Conservation (phyloP, 1,139 yeast genomes). For the Candida sp. region DNA sequence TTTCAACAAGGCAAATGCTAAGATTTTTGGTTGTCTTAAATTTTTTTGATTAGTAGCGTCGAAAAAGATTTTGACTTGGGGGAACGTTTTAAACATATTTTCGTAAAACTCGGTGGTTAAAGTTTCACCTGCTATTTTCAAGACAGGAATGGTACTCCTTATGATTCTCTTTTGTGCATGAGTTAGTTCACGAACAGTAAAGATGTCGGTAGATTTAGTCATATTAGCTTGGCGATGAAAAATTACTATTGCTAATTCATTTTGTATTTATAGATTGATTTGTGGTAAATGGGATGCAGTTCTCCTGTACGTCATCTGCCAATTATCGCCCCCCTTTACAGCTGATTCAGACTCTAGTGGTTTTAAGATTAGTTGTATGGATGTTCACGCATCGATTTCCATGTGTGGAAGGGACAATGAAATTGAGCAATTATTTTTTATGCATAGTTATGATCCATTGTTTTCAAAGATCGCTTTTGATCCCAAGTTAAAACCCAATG, state of each 20-base stretch:
- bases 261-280: neutral
- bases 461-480: neutral
- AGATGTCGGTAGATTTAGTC: neutral
- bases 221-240: neutral
- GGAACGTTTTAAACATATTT: conserved; percentile 51
- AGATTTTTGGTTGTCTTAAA: conserved; percentile 59
- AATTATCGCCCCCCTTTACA: neutral
- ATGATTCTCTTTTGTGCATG: conserved; percentile 35
- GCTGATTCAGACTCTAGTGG: neutral
- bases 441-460: neutral
- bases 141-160: conserved; percentile 56
- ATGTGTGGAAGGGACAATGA: neutral
- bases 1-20: conserved; percentile 59
- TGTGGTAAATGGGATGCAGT: neutral
- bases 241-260: neutral
- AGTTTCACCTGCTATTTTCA: conserved; percentile 53
- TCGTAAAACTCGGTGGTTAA: conserved; percentile 54
- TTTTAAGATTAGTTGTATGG: neutral
- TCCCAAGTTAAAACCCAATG: too few relatives aligned
- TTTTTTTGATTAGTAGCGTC: conserved; percentile 56
- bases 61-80: conserved; percentile 57
- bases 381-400: neutral
- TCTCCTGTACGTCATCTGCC: neutral
- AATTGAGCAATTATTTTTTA: too few relatives aligned
- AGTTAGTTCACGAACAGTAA: conserved; percentile 15